These are phyloP conservation scores for Dryas alaskensis DNA, from an alignment of 306 rosid species.

Conservation along the genomic window DNA sequence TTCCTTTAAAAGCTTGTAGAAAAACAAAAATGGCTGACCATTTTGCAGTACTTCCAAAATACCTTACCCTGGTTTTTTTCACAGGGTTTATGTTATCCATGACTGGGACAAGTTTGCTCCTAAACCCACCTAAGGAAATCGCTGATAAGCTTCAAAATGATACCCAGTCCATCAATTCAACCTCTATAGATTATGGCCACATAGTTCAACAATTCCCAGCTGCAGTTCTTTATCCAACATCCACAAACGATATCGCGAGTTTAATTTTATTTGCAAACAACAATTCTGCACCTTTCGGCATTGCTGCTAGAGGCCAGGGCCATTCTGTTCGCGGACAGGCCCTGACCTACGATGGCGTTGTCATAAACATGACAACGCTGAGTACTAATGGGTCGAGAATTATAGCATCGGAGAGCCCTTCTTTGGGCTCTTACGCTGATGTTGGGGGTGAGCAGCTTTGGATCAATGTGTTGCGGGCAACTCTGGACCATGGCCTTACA, in stretches of 20 bases:
- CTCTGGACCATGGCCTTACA: slow-evolving; percentile 45
- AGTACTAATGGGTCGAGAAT: slow-evolving; percentile 30
- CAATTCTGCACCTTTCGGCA: not conserved
- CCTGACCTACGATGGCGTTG: slow-evolving; percentile 61
- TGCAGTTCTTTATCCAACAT: slow-evolving; percentile 47
- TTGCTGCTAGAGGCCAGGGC: slow-evolving; percentile 72
- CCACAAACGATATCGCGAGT: slow-evolving; percentile 38
- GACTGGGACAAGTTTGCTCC: not conserved
- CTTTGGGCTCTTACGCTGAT: slow-evolving; percentile 49
- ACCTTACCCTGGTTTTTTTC: not conserved
- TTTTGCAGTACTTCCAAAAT: not conserved
- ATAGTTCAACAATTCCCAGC: slow-evolving; percentile 37
- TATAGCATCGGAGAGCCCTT: slow-evolving; percentile 16
- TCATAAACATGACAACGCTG: slow-evolving; percentile 64
- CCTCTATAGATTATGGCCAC: slow-evolving; percentile 71
- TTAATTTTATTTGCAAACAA: slow-evolving; percentile 44
- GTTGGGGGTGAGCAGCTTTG: slow-evolving; percentile 80
- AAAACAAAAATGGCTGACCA: not conserved
- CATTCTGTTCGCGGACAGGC: slow-evolving; percentile 84
- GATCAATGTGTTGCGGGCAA: slow-evolving; percentile 65
- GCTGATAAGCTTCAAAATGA: slow-evolving; percentile 40
- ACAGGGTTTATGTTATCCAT: not conserved
- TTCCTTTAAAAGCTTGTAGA: not conserved
- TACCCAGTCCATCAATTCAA: slow-evolving; percentile 32
- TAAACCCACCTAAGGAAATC: slow-evolving; percentile 34